Conservation (phyloP, 2,329 filamentous ascomycete species). For the Neonectria punicea region DNA sequence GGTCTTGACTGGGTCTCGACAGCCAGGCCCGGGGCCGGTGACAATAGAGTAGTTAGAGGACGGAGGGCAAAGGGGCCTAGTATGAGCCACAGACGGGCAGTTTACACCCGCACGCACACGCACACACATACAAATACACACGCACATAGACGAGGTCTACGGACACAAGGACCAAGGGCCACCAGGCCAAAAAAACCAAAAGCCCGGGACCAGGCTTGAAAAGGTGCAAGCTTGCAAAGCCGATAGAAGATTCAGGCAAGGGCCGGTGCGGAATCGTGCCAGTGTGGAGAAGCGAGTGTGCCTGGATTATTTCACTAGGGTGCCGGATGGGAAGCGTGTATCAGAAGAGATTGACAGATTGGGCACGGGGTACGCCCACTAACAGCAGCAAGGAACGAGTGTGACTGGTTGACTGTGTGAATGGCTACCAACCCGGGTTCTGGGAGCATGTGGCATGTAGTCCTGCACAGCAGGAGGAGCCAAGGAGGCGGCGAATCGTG, state of each 20-base stretch:
- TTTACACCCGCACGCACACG: background rate
- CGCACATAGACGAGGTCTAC: slow-evolving; percentile 16
- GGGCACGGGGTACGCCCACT: slow-evolving; percentile 22
- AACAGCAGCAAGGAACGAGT: slow-evolving; percentile 17
- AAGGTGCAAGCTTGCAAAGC: slow-evolving; percentile 17
- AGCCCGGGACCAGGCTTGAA: slow-evolving; percentile 31
- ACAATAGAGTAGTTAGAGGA: slow-evolving; percentile 11
- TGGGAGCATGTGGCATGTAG: slow-evolving; percentile 15
- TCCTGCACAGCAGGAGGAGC: slow-evolving; percentile 18
- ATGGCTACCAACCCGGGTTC: background rate
- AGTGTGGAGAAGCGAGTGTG: slow-evolving; percentile 55
- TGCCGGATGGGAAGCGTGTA: slow-evolving; percentile 49
- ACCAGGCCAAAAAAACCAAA: slow-evolving; percentile 24
- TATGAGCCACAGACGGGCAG: slow-evolving; percentile 13
- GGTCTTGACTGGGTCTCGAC: slow-evolving; percentile 33
- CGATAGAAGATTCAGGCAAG: slow-evolving; percentile 36
- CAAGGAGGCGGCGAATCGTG: slow-evolving; percentile 12
- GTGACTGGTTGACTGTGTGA: slow-evolving; percentile 12
- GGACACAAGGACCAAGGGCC: slow-evolving; percentile 29
- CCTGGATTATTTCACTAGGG: slow-evolving; percentile 57
- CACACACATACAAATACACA: background rate
- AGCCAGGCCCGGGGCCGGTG: slow-evolving; percentile 12
- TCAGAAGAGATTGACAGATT: slow-evolving; percentile 53
- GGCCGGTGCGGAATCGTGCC: slow-evolving; percentile 36
- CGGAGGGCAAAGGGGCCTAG: slow-evolving; percentile 8